These are phyloP conservation scores for Brasilioporus rufonigricans DNA, from an alignment of 768 basidiomycete genomes.

Conservation along the genomic window DNA sequence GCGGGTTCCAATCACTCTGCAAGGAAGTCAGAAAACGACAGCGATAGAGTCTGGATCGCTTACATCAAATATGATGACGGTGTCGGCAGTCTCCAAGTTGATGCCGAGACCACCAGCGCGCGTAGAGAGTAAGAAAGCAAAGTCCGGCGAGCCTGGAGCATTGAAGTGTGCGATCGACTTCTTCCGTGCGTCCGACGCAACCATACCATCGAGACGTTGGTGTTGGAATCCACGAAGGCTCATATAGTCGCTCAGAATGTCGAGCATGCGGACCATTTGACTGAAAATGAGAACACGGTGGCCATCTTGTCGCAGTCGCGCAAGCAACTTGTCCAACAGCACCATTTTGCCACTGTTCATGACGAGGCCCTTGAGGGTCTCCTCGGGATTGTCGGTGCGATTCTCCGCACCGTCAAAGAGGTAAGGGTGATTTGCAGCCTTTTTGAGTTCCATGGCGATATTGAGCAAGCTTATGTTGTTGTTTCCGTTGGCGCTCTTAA, in stretches of 20 bases:
- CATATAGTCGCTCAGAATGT: slow-evolving; percentile 99
- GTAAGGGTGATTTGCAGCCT: slow-evolving; percentile 97
- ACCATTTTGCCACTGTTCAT: slow-evolving; percentile 99
- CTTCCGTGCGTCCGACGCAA: slow-evolving; percentile 89
- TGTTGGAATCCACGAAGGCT: slow-evolving; percentile 82
- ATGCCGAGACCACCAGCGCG: slow-evolving; percentile 97
- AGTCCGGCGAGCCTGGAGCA: slow-evolving; percentile 87
- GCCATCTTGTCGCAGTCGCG: slow-evolving; percentile 82
- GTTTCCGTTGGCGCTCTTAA: slow-evolving; percentile 86
- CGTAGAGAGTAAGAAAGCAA: slow-evolving; percentile 95
- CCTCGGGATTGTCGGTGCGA: slow-evolving; percentile 60
- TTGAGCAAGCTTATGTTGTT: slow-evolving; percentile 95
- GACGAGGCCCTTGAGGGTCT: slow-evolving; percentile 91
- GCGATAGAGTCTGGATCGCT: slow-evolving; percentile 31
- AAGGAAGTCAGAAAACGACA: slow-evolving; percentile 11
- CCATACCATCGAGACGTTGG: slow-evolving; percentile 95
- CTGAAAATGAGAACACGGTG: slow-evolving; percentile 99
- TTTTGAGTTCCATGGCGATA: slow-evolving; percentile 99
- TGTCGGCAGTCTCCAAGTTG: slow-evolving; percentile 98
- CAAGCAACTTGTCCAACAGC: slow-evolving; percentile 93
- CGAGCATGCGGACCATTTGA: slow-evolving; percentile 98
- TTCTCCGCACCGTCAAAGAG: slow-evolving; percentile 95
- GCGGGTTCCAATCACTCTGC: slow-evolving; percentile 97
- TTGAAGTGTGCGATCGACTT: slow-evolving; percentile 98
- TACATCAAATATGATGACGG: slow-evolving; percentile 98